Evolutionary conservation across 2,329 filamentous ascomycete genomes (phyloP).

Genomic region (Capronia coronata): DNA sequence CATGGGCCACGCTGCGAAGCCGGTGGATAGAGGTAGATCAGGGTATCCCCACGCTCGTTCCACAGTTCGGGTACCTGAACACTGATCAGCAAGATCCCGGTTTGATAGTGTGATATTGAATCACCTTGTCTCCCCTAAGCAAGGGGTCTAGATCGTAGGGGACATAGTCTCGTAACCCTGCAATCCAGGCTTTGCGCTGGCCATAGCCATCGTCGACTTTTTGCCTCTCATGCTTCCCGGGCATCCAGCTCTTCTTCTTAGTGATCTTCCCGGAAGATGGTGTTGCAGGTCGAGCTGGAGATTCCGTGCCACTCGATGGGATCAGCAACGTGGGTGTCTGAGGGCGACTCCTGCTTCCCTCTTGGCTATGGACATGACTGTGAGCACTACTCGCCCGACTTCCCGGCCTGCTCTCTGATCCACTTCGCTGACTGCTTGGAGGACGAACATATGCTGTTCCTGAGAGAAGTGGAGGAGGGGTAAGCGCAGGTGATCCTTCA

Average conservation of each 20-base stretch:
- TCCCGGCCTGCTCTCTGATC: slow-evolving; percentile 29
- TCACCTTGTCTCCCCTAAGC: slow-evolving; percentile 47
- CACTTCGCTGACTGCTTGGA: slow-evolving; percentile 32
- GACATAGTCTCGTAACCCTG: slow-evolving; percentile 51
- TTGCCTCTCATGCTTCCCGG: slow-evolving; percentile 32
- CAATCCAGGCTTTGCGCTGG: slow-evolving; percentile 49
- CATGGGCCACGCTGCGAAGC: slow-evolving; percentile 52
- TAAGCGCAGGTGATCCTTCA: slow-evolving; percentile 28
- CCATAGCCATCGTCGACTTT: slow-evolving; percentile 33
- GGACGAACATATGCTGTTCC: slow-evolving; percentile 34
- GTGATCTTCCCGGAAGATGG: slow-evolving; percentile 18
- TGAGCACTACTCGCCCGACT: slow-evolving; percentile 31
- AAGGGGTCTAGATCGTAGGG: slow-evolving; percentile 50
- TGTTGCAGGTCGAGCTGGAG: slow-evolving; percentile 18
- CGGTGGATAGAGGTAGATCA: slow-evolving; percentile 56
- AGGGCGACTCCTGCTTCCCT: slow-evolving; percentile 26
- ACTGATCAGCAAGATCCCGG: neutral
- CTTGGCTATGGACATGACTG: slow-evolving; percentile 16
- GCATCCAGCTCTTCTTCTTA: slow-evolving; percentile 43
- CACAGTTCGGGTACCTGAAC: slow-evolving; percentile 52
- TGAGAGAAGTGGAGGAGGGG: slow-evolving; percentile 38
- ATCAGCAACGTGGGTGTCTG: slow-evolving; percentile 24
- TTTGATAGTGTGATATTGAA: slow-evolving; percentile 14
- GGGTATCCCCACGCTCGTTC: slow-evolving; percentile 57
- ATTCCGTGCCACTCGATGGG: slow-evolving; percentile 10